Evolutionary conservation across 371 early-diverging fungal species (phyloP).

Genomic region (Mortierella sp.): DNA sequence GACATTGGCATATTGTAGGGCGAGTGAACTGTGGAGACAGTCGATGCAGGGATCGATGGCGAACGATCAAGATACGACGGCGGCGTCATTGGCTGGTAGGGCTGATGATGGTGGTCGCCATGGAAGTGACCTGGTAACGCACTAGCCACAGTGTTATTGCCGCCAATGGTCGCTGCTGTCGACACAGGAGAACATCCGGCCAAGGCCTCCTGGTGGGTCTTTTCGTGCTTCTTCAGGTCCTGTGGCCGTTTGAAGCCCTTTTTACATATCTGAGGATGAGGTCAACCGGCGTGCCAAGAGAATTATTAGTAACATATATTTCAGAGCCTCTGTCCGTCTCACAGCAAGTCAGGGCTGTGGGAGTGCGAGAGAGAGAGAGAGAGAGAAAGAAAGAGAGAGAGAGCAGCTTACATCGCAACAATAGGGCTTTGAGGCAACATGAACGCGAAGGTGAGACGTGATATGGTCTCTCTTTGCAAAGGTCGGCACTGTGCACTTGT

Average conservation of each 20-base stretch:
- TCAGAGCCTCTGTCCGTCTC: no score
- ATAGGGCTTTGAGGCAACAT: constrained; percentile 91
- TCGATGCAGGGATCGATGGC: constrained; percentile 32
- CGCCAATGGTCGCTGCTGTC: constrained; percentile 24
- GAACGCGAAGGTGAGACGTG: constrained; percentile 91
- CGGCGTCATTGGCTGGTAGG: constrained; percentile 43
- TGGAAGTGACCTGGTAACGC: no score
- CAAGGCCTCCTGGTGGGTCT: constrained; percentile 75
- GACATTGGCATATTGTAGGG: constrained; percentile 44
- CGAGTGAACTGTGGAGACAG: constrained; percentile 21
- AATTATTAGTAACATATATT: no score
- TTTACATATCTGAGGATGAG: constrained; percentile 67
- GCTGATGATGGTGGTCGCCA: constrained; percentile 9
- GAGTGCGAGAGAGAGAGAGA: background rate
- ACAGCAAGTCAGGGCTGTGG: background rate
- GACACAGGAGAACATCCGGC: no score
- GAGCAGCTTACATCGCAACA: constrained; percentile 67
- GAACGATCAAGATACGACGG: constrained; percentile 48
- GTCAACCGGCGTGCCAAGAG: no score
- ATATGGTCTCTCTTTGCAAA: constrained; percentile 91
- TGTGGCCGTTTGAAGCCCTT: constrained; percentile 94
- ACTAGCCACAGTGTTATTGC: constrained; percentile 22
- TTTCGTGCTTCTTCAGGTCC: constrained; percentile 94
- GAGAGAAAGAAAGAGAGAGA: no score
- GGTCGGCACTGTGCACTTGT: constrained; percentile 76